phyloP scores from a whole-genome alignment of 257 asterid genomes.

The Dorcoceras hygrometricum region DNA sequence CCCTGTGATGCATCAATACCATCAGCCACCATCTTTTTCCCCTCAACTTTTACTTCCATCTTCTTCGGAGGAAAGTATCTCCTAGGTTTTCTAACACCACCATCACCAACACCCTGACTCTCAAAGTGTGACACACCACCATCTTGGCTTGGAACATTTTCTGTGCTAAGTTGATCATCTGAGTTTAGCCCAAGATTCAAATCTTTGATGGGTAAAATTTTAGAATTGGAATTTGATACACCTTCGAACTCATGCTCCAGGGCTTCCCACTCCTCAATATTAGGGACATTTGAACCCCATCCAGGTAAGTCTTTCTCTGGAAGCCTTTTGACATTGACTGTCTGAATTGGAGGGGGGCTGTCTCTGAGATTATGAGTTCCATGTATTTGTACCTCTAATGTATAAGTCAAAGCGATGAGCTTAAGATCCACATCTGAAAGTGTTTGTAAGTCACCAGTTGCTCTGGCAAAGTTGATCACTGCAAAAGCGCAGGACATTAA shows the following conservation, averaged over 20 bases:
- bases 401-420: conserved; percentile 87
- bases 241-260: conserved; percentile 58
- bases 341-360: conserved; percentile 75
- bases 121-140: conserved; percentile 39
- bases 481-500: conserved; percentile 29
- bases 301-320: conserved; percentile 98
- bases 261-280: conserved; percentile 95
- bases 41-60: conserved; percentile 70
- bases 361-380: conserved; percentile 80
- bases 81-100: conserved; percentile 40
- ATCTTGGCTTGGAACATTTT: conserved; percentile 40
- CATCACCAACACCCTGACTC: conserved; percentile 40
- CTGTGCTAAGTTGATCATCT: conserved; percentile 37
- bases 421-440: conserved; percentile 98
- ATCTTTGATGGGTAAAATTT: conserved; percentile 74
- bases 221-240: conserved; percentile 47
- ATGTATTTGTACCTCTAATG: conserved; percentile 77
- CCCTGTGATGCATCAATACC: conserved; percentile 96
- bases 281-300: conserved; percentile 96
- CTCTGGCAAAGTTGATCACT: conserved; percentile 87
- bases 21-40: conserved; percentile 76
- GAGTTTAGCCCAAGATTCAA: conserved; percentile 47
- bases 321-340: conserved; percentile 77
- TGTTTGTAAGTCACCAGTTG: conserved; percentile 96
- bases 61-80: conserved; percentile 45